Base-by-base conservation (phyloP, 306 rosid species). In the Acacia acuminata region DNA sequence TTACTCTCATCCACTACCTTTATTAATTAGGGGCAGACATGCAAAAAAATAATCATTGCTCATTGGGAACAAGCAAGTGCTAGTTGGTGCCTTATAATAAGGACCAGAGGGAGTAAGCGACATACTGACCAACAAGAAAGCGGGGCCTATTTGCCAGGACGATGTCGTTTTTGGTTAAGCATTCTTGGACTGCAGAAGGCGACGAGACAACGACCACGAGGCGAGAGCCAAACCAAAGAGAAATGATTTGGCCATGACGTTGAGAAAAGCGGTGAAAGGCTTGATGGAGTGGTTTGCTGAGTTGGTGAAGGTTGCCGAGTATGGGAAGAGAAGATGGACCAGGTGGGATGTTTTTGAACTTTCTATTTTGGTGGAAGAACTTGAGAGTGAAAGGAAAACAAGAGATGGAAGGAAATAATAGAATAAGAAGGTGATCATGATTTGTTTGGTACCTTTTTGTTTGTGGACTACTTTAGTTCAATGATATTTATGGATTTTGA, bases 121-220 rank as follows among this genome's bases (percentile, higher is more conserved):
- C 0, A 79, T 86, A 76, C 79, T 89, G 86, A 17, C 88, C 86
- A 0, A 6, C 0, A 25, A 85, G 70, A 4, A 86, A 50, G 0
- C 20, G 75, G 0, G 97, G 94, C 0, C 92, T 91, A 60, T 88
- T 85, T 4, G 93, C 94, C 1, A 92, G 20, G 15, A 88, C 84
- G 44, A 87, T 45, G 80, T 92, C 94, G 77, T 90, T 88, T 43
- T 78, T 90, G 55, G 93, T 84, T 81, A 92, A 92, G 76, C 94
- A 89, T 56, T 92, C 94, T 47, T 87, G 88, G 12, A 58, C 88
- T 11, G 78, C 76, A 0, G 80, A 1, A 0, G 82, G 77, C 0
- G 97, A 87, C 0, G 94, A 87, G 1, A 92, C 85, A 1, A 92
- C 80, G 1, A 90, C 88, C 0, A 82, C 88, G 47, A 77, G 60